Conservation (phyloP, 2,329 filamentous ascomycete species). For the Fusarium sp. region DNA sequence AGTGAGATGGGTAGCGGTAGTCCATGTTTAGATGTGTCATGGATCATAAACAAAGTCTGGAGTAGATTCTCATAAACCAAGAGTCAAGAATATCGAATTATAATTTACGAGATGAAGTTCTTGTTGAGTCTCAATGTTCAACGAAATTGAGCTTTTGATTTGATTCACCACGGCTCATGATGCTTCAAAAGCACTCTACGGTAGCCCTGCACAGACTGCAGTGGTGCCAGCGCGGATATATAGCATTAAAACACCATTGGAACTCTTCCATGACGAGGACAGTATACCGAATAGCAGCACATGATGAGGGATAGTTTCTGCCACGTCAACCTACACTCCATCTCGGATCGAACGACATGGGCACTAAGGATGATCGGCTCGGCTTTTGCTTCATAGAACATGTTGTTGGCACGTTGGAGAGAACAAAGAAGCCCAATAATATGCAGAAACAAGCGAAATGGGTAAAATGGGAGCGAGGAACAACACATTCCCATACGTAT, state of each 20-base stretch:
- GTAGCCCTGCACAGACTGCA: background rate
- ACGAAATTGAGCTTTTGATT: background rate
- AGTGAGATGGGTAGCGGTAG: background rate
- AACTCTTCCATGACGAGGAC: constrained; percentile 17
- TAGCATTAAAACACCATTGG: background rate
- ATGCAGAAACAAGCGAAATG: constrained; percentile 5
- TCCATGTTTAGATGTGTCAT: constrained; percentile 13
- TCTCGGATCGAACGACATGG: background rate
- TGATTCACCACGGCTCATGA: background rate
- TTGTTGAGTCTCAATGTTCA: background rate
- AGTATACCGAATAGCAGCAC: background rate
- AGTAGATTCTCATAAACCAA: background rate
- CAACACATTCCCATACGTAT: background rate
- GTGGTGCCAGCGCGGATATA: background rate
- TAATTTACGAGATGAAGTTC: background rate
- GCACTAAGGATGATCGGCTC: constrained; percentile 14
- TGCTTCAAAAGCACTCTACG: background rate
- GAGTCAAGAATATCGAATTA: background rate
- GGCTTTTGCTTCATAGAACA: constrained; percentile 1
- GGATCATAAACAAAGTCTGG: background rate
- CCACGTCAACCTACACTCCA: background rate
- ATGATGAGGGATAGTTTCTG: constrained; percentile 14
- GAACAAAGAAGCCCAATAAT: background rate
- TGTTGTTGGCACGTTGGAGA: background rate
- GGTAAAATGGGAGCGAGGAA: background rate